Base-by-base conservation (phyloP, 768 basidiomycete species). In the Ephemerocybe angulata region DNA sequence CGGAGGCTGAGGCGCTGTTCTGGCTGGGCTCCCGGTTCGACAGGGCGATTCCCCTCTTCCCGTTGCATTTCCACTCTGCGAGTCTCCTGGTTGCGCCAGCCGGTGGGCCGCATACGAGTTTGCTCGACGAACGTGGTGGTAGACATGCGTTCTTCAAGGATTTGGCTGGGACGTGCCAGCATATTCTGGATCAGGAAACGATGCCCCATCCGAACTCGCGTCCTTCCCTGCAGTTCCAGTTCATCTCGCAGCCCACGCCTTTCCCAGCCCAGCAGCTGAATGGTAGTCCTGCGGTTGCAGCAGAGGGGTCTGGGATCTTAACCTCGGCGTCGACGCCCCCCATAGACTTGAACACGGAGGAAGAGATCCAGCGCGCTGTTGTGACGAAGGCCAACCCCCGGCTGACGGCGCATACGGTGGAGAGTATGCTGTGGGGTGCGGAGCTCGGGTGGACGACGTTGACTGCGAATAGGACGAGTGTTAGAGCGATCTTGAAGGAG, bases 391-490 rank as follows among this genome's bases (percentile, higher is more conserved):
- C 74, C 19, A 83, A 84, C 57, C 76, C 81, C 1, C 78, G 78
- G 28, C 70, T 90, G 29, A 92, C 91, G 0, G 79, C 78, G 8
- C 92, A 94, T 65, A 94, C 93, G 0, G 80, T 89, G 8, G 77
- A 82, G 53, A 89, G 86, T 52, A 73, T 93, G 72, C 70, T 85
- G 19, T 81, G 80, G 63, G 93, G 92, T 15, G 82, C 86, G 0
- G 70, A 70, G 35, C 70, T 79, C 25, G 84, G 86, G 0, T 86
- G 88, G 88, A 94, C 93, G 58, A 91, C 89, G n/a, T 72, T 95
- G 46, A 94, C 92, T 3, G 90, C 90, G 8, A 95, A 96, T 61
- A 77, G 82, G 59, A 78, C 86, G 28, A 91, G 91, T 60, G 82
- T 93, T 24, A 84, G 79, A 63, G 84, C 84, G 22, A 74, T 94